These are phyloP conservation scores for Fusarium palustre DNA, from an alignment of 2,329 filamentous ascomycete species.

Conservation along the genomic window DNA sequence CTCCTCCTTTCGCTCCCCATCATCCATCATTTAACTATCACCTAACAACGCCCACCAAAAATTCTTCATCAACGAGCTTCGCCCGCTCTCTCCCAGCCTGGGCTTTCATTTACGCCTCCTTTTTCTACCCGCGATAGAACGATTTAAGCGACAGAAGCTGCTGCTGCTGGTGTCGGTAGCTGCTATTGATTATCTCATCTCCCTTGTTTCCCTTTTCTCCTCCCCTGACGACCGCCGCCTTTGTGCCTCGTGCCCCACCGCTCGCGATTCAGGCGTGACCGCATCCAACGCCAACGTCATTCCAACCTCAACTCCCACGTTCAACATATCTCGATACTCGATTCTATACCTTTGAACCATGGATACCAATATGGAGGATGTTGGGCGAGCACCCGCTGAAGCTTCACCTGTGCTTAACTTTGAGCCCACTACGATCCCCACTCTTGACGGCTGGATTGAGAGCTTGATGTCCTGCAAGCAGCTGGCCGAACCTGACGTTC, in stretches of 20 bases:
- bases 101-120: background rate
- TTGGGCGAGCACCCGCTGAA: slow-evolving; percentile 85
- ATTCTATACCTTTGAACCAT: slow-evolving; percentile 60
- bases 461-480: slow-evolving; percentile 99
- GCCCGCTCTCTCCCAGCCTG: slow-evolving; percentile 8
- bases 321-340: slow-evolving; percentile 25
- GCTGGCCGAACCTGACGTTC: slow-evolving; percentile 92
- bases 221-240: slow-evolving; percentile 44
- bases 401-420: slow-evolving; percentile 73
- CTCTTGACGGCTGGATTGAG: slow-evolving; percentile 98
- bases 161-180: slow-evolving; percentile 42
- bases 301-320: slow-evolving; percentile 37
- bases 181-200: slow-evolving; percentile 34
- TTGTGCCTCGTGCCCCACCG: slow-evolving; percentile 49
- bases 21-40: slow-evolving; percentile 40
- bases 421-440: slow-evolving; percentile 91
- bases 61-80: slow-evolving; percentile 34
- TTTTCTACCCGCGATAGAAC: slow-evolving; percentile 27
- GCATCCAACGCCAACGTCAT: slow-evolving; percentile 49
- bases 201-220: slow-evolving; percentile 29
- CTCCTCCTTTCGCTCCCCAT: slow-evolving; percentile 40
- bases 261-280: slow-evolving; percentile 49
- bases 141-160: slow-evolving; percentile 27
- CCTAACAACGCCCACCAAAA: slow-evolving; percentile 41
- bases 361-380: slow-evolving; percentile 99